These are phyloP conservation scores for Angophora floribunda DNA, from an alignment of 345 rosid genomes.

Conservation along the genomic window DNA sequence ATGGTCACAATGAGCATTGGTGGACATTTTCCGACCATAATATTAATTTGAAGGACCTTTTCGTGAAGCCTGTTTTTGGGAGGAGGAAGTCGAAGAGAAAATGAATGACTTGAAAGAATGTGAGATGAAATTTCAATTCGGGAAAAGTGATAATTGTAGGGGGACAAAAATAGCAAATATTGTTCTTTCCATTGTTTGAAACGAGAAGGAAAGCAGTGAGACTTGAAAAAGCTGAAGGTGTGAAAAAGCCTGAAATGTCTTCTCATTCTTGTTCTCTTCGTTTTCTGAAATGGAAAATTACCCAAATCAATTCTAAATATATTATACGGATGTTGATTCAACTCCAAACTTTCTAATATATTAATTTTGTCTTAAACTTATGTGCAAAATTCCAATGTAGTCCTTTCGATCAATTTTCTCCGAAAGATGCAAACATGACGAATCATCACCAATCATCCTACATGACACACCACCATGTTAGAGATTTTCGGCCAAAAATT, in stretches of 20 bases:
- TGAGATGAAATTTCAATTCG: background rate
- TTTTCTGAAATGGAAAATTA: background rate
- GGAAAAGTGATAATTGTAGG: background rate
- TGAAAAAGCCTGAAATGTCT: background rate
- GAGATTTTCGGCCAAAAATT: accelerated
- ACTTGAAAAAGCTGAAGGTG: background rate
- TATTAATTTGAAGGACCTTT: background rate
- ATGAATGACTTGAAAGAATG: background rate
- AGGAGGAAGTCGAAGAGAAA: background rate
- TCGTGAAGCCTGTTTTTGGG: background rate
- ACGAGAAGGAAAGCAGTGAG: background rate
- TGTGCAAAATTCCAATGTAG: background rate
- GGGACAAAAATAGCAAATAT: background rate
- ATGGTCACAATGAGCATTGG: background rate
- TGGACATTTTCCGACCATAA: background rate
- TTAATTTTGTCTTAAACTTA: background rate
- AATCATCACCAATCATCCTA: background rate
- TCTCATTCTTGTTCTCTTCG: background rate
- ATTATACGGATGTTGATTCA: too few relatives aligned
- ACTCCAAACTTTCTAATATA: too few relatives aligned
- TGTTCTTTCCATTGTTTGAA: background rate
- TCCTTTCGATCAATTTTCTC: too few relatives aligned
- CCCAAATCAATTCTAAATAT: background rate
- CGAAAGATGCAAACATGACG: background rate
- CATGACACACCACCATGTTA: background rate